Base-by-base conservation (phyloP, 495 filamentous ascomycete genomes). In the Penicillium maclennaniae region DNA sequence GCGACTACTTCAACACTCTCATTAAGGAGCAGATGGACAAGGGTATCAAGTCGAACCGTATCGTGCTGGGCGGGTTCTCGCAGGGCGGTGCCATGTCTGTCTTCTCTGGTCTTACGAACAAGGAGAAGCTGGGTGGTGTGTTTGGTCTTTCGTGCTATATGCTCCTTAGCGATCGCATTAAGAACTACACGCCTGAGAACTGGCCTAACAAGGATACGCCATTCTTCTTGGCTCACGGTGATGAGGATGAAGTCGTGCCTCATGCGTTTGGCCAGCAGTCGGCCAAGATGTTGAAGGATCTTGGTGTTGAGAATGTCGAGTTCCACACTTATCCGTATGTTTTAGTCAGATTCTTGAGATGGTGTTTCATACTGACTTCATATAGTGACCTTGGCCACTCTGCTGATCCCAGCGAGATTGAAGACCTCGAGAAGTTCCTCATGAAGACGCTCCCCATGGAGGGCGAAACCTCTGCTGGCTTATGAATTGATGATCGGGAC, bases 161-260 rank as follows among this genome's bases (percentile, higher is more conserved):
- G 60, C 74, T 91, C 9, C 72, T 97, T 43, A 83, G 83, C 59
- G 74, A 80, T 46, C 92, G 89, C 60, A 73, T 95, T 59, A 73
- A 81, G 63, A 79, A 81, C 37, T 78, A 86, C 45, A 70, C 86
- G 23, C 79, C 88, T 0, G 74, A 78, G 50, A 80, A 84, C 19
- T 81, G 77, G 55, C 70, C 81, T 49, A 96, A 95, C 68, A 83
- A 87, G 69, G 72, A 85, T 4, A 96, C 91, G 3, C 86, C 86
- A 1, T 84, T 96, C 45, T 95, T 95, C 69, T 83, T 96, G 79
- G 91, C 82, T 8, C 92, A 98, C 57, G 92, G 92, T 15, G 77
- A 83, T 53, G 69, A 67, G 1, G 93, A 98, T 70, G 71, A 68
- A 10, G 71, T 95, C 16, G 88, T 98, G 2, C 79, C 75, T 54